Conservation (phyloP, 2,329 filamentous ascomycete genomes). For the Samsoniella hepiali region DNA sequence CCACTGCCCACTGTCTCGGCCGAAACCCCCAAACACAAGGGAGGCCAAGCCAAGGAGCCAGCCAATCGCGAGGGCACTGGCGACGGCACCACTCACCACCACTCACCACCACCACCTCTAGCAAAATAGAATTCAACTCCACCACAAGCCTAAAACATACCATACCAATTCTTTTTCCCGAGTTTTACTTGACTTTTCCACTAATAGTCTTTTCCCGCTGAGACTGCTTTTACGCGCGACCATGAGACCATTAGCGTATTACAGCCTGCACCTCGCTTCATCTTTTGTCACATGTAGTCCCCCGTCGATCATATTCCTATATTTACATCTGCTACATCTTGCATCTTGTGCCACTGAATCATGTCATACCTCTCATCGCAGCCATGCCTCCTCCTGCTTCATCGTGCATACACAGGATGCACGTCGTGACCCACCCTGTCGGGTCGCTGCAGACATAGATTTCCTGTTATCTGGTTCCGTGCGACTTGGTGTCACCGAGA, state of each 20-base stretch:
- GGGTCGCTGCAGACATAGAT: background rate
- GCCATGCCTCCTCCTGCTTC: slow-evolving; percentile 9
- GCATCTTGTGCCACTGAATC: background rate
- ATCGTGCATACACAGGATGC: background rate
- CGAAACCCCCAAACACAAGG: background rate
- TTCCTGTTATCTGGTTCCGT: background rate
- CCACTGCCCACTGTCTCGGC: background rate
- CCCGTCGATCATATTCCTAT: background rate
- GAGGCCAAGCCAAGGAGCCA: background rate
- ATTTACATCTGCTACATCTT: background rate
- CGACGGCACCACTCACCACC: too few species aligned
- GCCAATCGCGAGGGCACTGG: too few species aligned
- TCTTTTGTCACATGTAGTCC: background rate
- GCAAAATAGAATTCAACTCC: too few species aligned
- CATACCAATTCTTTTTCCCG: too few species aligned
- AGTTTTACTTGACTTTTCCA: too few species aligned
- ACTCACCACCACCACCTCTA: too few species aligned
- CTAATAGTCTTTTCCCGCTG: too few species aligned
- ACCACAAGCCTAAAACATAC: too few species aligned
- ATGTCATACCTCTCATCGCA: slow-evolving; percentile 1
- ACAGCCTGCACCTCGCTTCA: background rate
- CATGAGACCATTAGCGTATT: background rate
- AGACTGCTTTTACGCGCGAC: background rate
- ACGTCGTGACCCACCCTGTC: background rate
- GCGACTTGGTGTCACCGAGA: background rate